Conservation (phyloP, 176 grass and related monocot species). For the Alloteropsis semialata region DNA sequence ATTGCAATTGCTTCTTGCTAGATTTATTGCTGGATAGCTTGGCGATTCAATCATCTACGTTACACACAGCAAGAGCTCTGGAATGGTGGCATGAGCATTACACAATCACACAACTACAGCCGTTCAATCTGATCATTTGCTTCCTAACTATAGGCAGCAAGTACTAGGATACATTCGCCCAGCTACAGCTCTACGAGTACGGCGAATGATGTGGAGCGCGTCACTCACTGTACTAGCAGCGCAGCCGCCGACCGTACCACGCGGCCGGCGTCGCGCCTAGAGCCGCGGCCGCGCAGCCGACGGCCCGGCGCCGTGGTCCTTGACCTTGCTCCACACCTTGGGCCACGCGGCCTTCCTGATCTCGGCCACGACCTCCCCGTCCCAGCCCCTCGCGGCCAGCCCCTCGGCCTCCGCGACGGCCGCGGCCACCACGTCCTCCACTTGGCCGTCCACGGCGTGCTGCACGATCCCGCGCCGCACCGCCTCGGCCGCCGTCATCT, state of each 20-base stretch:
- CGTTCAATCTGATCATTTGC: neutral
- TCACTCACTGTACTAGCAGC: neutral
- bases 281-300: slow-evolving; percentile 5
- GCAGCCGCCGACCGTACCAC: neutral
- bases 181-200: neutral
- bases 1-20: no score
- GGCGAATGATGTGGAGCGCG: neutral
- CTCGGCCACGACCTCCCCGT: slow-evolving; percentile 45
- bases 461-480: slow-evolving; percentile 57
- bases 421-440: slow-evolving; percentile 28
- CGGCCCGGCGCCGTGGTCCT: slow-evolving; percentile 9
- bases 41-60: neutral
- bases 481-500: slow-evolving; percentile 50
- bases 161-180: neutral
- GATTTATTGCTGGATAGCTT: no score
- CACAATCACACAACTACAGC: neutral
- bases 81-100: neutral
- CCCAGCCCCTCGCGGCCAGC: slow-evolving; percentile 50
- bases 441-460: slow-evolving; percentile 30
- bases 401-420: slow-evolving; percentile 39
- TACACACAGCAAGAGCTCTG: neutral
- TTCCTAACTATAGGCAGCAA: neutral
- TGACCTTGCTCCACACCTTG: slow-evolving; percentile 33
- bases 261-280: slow-evolving; percentile 25
- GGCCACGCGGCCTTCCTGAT: slow-evolving; percentile 46